Percentiles rank a stretch among this genome's conserved stretches.
phyloP scores from a whole-genome alignment of 495 filamentous ascomycete genomes.

The Penicillium macrosclerotiorum region DNA sequence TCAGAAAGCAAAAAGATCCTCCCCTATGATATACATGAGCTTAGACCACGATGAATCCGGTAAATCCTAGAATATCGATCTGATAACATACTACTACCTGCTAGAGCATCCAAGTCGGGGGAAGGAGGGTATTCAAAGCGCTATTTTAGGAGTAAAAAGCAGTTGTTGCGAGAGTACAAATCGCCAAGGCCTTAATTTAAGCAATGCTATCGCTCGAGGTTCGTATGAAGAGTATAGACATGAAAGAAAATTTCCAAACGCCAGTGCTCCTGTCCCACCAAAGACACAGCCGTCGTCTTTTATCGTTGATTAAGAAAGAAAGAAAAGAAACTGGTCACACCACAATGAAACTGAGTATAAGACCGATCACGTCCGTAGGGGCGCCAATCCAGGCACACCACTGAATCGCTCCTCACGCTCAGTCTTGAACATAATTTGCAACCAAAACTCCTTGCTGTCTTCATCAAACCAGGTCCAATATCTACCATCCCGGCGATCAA shows the following conservation, averaged over 20 bases:
- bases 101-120: no score
- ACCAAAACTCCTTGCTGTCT: constrained; percentile 96
- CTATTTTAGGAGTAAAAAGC: constrained; percentile 5
- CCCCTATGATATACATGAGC: not conserved
- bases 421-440: constrained; percentile 99
- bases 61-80: no score
- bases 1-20: constrained; percentile 6
- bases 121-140: no score
- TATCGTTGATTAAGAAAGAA: constrained; percentile 2
- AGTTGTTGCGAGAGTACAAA: no score
- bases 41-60: not conserved
- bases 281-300: constrained; percentile 11
- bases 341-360: not conserved
- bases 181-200: no score
- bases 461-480: constrained; percentile 96
- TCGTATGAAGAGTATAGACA: constrained; percentile 13
- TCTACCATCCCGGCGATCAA: constrained; percentile 81
- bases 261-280: constrained; percentile 18
- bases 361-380: constrained; percentile 32
- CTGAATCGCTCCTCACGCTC: constrained; percentile 95
- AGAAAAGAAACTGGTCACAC: not conserved
- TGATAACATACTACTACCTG: not conserved
- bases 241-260: constrained; percentile 14
- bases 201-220: constrained; percentile 16
- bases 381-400: constrained; percentile 86